phyloP scores from a whole-genome alignment of 2,329 filamentous ascomycete genomes.

The Cephalotrichum gorgonifer region DNA sequence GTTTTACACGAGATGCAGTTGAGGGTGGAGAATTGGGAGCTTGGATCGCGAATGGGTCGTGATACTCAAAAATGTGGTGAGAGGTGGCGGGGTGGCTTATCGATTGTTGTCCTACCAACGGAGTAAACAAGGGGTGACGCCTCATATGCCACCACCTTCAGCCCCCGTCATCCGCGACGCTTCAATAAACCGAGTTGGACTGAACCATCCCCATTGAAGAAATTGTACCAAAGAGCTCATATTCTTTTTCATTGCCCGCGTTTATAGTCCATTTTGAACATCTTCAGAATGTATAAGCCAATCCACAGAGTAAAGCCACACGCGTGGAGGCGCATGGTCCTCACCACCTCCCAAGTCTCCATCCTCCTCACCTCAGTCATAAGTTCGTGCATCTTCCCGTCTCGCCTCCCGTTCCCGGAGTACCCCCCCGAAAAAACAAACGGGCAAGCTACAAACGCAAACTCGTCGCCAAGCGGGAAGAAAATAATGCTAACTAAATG shows the following conservation, averaged over 20 bases:
- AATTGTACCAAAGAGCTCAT: too few relatives aligned
- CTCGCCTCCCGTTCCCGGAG: not conserved
- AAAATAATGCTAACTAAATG: not conserved
- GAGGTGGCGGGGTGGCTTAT: conserved; percentile 19
- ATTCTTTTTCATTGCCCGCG: too few relatives aligned
- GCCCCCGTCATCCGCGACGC: not conserved
- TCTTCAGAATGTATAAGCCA: not conserved
- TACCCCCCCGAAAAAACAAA: not conserved
- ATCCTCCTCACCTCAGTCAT: conserved; percentile 53
- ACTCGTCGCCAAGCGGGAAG: too few relatives aligned
- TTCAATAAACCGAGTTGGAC: not conserved
- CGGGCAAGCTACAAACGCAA: too few relatives aligned
- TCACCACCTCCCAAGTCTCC: conserved; percentile 62
- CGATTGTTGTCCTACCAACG: conserved; percentile 34
- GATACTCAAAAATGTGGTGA: not conserved
- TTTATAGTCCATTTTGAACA: not conserved
- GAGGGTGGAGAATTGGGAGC: too few relatives aligned
- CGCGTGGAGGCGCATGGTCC: conserved; percentile 35
- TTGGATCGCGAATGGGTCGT: too few relatives aligned
- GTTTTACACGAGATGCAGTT: too few relatives aligned
- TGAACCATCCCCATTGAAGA: not conserved
- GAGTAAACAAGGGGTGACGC: conserved; percentile 9
- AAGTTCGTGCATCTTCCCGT: conserved; percentile 33
- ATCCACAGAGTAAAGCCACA: conserved; percentile 1
- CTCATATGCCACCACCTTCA: not conserved